Evolutionary conservation across 257 asterid species (phyloP), one percentile per base, ranked within the genome.

Genomic region (Ophiorrhiza pumila): DNA sequence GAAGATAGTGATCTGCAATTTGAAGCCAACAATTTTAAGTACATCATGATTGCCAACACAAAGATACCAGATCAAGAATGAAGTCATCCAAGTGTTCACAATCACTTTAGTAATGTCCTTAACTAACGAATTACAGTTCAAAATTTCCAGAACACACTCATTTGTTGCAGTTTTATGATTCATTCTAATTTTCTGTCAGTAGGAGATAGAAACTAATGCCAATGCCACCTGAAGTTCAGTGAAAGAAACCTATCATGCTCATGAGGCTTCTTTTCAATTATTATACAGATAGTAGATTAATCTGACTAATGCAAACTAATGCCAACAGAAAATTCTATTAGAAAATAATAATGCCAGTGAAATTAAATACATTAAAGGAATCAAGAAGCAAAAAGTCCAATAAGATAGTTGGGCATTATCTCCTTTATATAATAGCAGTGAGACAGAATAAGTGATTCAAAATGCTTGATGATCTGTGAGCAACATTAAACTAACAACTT

Each of bases 1-100:
- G 96, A 68, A 94, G 82, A 85, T 94, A 94, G 84, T 90, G 96
- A 80, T 90, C 99, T 95, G 98, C 91, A 81, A 65, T 77, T 74
- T 55, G 71, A 76, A 7, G 50, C 20, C 20, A 32, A 34, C 7
- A 14, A 1, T 67, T 61, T 13, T 47, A n/a, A 47, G 56, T 6
- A 55, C 23, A 17, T 59, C 15, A 68, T 27, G 42, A 35, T 42
- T 2, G 4, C 46, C 34, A 18, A 23, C 34, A 62, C 4, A 8
- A 7, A 39, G 29, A 46, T 34, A 31, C 4, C 34, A 47, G 17
- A 65, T 41, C 12, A 32, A 49, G 1, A 23, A 25, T 20, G 6
- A 25, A 49, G 41, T 23, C 10, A 32, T 56, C 11, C 35, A 56
- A 25, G 7, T 53, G 14, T 15, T 1, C 32, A 2, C 45, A 68